Evolutionary conservation across 176 grass and related monocot genomes (phyloP).

Genomic region (sorghum (Sorghum bicolor)): Sorghum_bicolor_NCBIv3 NC_012876.2:26844001-26844500

Average conservation of each 20-base stretch:
- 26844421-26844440: conserved; percentile 93
- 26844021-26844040: conserved; percentile 87
- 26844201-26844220: neutral
- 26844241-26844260: conserved; percentile 89
- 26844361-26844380: neutral
- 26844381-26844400: conserved; percentile 31
- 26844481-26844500: conserved; percentile 83
- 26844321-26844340: neutral
- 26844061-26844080: conserved; percentile 97
- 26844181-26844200: neutral
- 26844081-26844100: conserved; percentile 64
- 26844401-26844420: conserved; percentile 94
- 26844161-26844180: neutral
- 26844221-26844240: conserved; percentile 48
- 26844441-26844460: conserved; percentile 79
- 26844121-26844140: conserved; percentile 77
- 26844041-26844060: conserved; percentile 95
- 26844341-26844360: neutral
- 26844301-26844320: conserved; percentile 93
- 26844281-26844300: conserved; percentile 70
- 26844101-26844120: conserved; percentile 52
- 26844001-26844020: conserved; percentile 51
- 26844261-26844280: conserved; percentile 79
- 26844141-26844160: neutral
- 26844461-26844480: conserved; percentile 64